These are phyloP conservation scores for Camelina laxa DNA, from an alignment of 345 rosid genomes.

Conservation along the genomic window DNA sequence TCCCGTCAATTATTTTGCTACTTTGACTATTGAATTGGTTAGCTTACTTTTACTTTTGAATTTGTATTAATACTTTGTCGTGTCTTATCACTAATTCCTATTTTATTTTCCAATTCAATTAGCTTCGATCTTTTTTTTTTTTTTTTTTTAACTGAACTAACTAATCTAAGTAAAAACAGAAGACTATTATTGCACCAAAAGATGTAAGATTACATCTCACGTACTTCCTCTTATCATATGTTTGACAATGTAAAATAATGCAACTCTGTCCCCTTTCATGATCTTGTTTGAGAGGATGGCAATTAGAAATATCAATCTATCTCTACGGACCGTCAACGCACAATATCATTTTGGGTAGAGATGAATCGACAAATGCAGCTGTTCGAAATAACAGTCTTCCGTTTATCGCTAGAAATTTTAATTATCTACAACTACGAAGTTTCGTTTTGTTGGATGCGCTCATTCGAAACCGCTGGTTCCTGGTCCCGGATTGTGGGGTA, in stretches of 20 bases:
- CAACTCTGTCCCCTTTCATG: background rate
- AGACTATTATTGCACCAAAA: background rate
- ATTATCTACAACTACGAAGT: no score
- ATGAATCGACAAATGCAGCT: no score
- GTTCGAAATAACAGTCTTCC: no score
- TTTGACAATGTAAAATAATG: background rate
- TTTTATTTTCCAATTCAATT: background rate
- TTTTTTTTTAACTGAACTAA: background rate
- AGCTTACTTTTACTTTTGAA: background rate
- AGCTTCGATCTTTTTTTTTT: background rate
- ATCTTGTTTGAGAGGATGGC: background rate
- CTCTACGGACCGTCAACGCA: no score
- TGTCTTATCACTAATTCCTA: background rate
- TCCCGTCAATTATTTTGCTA: background rate
- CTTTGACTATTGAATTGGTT: background rate
- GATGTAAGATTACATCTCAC: background rate
- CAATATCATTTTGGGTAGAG: no score
- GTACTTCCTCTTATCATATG: background rate
- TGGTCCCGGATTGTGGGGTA: no score
- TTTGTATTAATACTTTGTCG: background rate
- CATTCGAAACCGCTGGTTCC: no score
- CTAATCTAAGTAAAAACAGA: background rate
- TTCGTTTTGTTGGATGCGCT: no score
- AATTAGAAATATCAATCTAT: no score
- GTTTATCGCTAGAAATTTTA: no score